phyloP scores from a whole-genome alignment of 2,329 filamentous ascomycete species.

The Trichophyton rubrum region DNA sequence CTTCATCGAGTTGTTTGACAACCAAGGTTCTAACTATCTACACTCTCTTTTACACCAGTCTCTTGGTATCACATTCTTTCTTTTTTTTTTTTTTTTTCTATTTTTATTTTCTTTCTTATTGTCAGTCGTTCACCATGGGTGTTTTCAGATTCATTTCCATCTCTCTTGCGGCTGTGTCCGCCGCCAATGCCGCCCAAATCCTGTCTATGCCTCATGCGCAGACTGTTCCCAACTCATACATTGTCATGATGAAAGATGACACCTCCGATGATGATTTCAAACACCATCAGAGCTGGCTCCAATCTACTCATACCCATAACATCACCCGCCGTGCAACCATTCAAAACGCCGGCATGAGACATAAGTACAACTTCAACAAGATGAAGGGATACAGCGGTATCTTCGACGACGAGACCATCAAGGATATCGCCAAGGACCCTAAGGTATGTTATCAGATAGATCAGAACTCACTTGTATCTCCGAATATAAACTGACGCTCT shows the following conservation, averaged over 20 bases:
- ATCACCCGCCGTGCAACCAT: not conserved
- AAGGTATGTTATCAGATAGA: constrained; percentile 6
- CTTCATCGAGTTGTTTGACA: not conserved
- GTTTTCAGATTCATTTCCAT: constrained; percentile 6
- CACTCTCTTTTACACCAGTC: not conserved
- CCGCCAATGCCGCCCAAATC: constrained; percentile 6
- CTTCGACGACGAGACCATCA: constrained; percentile 7
- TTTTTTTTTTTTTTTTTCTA: not conserved
- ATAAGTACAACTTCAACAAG: constrained; percentile 1
- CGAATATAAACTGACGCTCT: constrained; percentile 14
- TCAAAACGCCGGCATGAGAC: not conserved
- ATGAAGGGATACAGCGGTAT: constrained; percentile 7
- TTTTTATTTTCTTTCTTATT: not conserved
- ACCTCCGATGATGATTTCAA: not conserved
- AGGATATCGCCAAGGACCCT: constrained; percentile 8
- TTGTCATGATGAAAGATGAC: constrained; percentile 9
- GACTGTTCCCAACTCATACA: constrained; percentile 6
- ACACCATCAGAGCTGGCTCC: constrained; percentile 6
- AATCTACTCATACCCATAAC: constrained; percentile 3
- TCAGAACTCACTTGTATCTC: not conserved
- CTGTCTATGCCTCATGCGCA: not conserved
- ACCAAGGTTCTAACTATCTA: constrained; percentile 2
- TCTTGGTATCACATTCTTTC: constrained; percentile 1
- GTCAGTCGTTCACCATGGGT: constrained; percentile 5
- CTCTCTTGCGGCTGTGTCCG: constrained; percentile 6